Evolutionary conservation across 169 alveolate genomes (phyloP).

Genomic region (Plasmodium ovale): DNA sequence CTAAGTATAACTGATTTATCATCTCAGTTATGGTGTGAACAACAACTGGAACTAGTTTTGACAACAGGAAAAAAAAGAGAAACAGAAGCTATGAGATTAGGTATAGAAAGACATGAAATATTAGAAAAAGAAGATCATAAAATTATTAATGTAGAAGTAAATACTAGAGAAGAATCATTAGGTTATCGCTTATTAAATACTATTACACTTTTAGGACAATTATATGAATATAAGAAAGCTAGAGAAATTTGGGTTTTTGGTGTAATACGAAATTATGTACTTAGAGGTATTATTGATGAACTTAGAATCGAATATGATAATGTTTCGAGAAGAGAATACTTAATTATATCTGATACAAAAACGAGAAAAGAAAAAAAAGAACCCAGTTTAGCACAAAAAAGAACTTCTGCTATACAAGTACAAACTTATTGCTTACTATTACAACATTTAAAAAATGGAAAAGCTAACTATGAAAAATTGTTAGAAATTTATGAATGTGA

Average conservation of each 20-base stretch:
- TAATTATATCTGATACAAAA: slow-evolving; percentile 86
- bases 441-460: slow-evolving; percentile 78
- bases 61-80: slow-evolving; percentile 84
- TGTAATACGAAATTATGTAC: slow-evolving; percentile 79
- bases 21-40: slow-evolving; percentile 88
- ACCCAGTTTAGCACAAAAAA: slow-evolving; percentile 84
- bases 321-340: slow-evolving; percentile 70
- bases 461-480: slow-evolving; percentile 76
- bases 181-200: slow-evolving; percentile 85
- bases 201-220: slow-evolving; percentile 79
- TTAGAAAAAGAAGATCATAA: slow-evolving; percentile 87
- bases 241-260: slow-evolving; percentile 88
- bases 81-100: slow-evolving; percentile 86
- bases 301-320: slow-evolving; percentile 79
- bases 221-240: slow-evolving; percentile 80
- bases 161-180: slow-evolving; percentile 84
- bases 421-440: slow-evolving; percentile 84
- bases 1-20: slow-evolving; percentile 86
- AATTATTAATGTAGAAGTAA: slow-evolving; percentile 83
- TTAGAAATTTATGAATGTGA: slow-evolving; percentile 82
- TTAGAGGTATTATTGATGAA: slow-evolving; percentile 87
- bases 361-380: slow-evolving; percentile 80
- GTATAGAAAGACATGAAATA: slow-evolving; percentile 86
- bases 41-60: slow-evolving; percentile 83
- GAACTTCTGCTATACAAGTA: slow-evolving; percentile 85